Evolutionary conservation across 257 asterid genomes (phyloP).

Genomic region (Leonotis leonurus): DNA sequence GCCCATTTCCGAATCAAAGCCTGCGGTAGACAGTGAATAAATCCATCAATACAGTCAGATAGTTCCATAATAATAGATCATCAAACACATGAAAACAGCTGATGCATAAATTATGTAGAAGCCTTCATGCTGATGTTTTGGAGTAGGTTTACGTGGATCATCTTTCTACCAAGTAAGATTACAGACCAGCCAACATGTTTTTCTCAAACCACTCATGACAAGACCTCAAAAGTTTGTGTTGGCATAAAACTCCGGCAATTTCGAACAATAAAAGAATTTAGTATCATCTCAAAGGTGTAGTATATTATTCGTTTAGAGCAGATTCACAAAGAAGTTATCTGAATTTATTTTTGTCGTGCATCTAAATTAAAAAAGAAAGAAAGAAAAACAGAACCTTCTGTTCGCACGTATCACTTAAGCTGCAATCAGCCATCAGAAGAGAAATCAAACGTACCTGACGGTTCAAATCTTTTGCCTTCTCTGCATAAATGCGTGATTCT

Average conservation of each 20-base stretch:
- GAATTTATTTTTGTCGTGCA: background rate
- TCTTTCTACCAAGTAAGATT: background rate
- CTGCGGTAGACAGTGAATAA: slow-evolving; percentile 27
- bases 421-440: background rate
- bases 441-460: slow-evolving; percentile 57
- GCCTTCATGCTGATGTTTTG: background rate
- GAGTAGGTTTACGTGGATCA: background rate
- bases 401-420: background rate
- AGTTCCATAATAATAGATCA: background rate
- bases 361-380: background rate
- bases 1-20: slow-evolving; percentile 95
- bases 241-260: background rate
- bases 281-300: background rate
- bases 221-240: background rate
- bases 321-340: background rate
- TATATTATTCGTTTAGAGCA: background rate
- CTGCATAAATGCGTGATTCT: slow-evolving; percentile 85
- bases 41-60: background rate
- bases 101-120: background rate
- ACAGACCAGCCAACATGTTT: background rate
- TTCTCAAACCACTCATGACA: background rate
- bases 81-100: background rate
- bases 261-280: background rate
- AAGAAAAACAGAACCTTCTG: too few relatives aligned
- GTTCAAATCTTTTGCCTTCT: slow-evolving; percentile 86